Percentiles rank a stretch among this genome's conserved stretches.
phyloP scores from a whole-genome alignment of 192 early-diverging fungal species.

The Dissophora globulifera region DNA sequence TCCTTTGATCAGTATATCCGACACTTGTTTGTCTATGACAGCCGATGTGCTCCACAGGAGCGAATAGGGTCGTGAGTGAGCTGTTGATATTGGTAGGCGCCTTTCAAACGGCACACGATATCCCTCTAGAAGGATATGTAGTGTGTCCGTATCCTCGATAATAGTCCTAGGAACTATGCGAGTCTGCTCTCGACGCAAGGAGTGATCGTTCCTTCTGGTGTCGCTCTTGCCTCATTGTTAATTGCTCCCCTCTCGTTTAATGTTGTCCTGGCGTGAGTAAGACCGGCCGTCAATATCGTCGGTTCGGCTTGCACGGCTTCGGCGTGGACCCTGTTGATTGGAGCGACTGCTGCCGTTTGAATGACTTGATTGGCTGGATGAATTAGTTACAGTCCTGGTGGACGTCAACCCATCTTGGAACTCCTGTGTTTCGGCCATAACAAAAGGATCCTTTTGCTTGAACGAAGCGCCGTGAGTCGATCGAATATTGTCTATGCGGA shows the following conservation, averaged over 20 bases:
- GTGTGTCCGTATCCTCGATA: conserved; percentile 12
- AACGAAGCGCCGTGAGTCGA: not conserved
- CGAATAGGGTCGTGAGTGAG: conserved; percentile 4
- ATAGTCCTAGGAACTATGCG: conserved; percentile 11
- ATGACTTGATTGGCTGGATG: too few relatives aligned
- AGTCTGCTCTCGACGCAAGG: conserved; percentile 25
- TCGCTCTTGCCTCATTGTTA: conserved; percentile 4
- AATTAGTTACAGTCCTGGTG: not conserved
- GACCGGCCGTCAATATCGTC: conserved; percentile 5
- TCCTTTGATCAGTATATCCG: conserved; percentile 20
- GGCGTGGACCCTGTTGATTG: not conserved
- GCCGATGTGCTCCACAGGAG: conserved; percentile 3
- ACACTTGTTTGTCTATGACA: conserved; percentile 22
- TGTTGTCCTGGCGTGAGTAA: conserved; percentile 3
- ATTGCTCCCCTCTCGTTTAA: conserved; percentile 11
- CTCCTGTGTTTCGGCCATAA: not conserved
- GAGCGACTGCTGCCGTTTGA: not conserved
- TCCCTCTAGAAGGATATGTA: conserved; percentile 15
- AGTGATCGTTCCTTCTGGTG: conserved; percentile 2
- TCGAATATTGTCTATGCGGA: conserved; percentile 4
- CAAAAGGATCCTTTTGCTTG: not conserved
- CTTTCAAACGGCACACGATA: conserved; percentile 23
- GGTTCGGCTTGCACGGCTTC: not conserved
- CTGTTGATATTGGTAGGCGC: conserved; percentile 9
- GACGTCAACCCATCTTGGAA: conserved; percentile 8